These are phyloP conservation scores for Spizellomyces punctatus DNA, from an alignment of 192 early-diverging fungal species.

Conservation along the genomic window DNA sequence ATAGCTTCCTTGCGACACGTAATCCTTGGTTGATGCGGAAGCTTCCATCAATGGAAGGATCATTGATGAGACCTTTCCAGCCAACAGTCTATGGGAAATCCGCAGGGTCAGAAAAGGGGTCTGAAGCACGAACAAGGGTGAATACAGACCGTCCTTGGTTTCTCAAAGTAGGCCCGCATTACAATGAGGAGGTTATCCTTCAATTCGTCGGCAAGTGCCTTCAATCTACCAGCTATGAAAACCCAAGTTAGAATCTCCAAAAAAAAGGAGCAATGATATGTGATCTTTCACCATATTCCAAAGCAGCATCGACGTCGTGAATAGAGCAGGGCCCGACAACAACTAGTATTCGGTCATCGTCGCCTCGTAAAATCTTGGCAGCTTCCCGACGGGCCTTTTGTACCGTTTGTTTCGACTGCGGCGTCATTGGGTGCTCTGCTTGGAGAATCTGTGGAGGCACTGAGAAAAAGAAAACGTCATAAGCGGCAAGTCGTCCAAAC, in stretches of 20 bases:
- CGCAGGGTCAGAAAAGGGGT: background rate
- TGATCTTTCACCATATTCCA: slow-evolving; percentile 67
- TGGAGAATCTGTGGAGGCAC: slow-evolving; percentile 88
- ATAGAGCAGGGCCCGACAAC: slow-evolving; percentile 97
- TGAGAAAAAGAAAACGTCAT: background rate
- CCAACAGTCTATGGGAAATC: slow-evolving; percentile 53
- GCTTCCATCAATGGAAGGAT: slow-evolving; percentile 59
- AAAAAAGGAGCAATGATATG: slow-evolving; percentile 3
- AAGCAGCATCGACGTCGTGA: slow-evolving; percentile 84
- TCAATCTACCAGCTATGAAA: slow-evolving; percentile 34
- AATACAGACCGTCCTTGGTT: slow-evolving; percentile 76
- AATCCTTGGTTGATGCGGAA: slow-evolving; percentile 97
- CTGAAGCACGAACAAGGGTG: background rate
- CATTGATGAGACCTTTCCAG: slow-evolving; percentile 90
- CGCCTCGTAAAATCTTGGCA: slow-evolving; percentile 68
- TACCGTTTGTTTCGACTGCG: slow-evolving; percentile 17
- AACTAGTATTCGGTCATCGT: slow-evolving; percentile 89
- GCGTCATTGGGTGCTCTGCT: slow-evolving; percentile 71
- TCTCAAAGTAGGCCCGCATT: slow-evolving; percentile 98
- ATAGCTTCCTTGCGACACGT: slow-evolving; percentile 74
- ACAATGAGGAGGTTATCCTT: slow-evolving; percentile 71
- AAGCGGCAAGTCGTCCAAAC: slow-evolving; percentile 2
- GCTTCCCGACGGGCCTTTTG: slow-evolving; percentile 37
- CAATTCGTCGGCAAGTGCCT: slow-evolving; percentile 32
- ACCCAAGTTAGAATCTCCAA: background rate